phyloP scores from a whole-genome alignment of 495 filamentous ascomycete genomes.

The Penicillium canariense region DNA sequence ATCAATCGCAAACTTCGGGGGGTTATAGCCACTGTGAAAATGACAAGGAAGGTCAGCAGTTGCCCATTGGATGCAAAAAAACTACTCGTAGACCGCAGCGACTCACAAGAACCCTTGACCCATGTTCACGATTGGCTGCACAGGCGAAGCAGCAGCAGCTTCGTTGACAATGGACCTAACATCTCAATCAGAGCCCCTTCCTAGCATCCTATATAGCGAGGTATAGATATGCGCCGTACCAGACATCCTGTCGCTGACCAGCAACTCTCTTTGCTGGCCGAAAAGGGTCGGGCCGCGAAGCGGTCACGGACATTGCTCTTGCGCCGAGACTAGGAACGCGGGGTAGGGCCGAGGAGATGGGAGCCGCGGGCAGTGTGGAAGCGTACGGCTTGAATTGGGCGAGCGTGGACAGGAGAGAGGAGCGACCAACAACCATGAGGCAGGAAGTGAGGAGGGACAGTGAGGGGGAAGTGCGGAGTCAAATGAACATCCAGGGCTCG shows the following conservation, averaged over 20 bases:
- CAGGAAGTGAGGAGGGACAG: conserved; percentile 5
- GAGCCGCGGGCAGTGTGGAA: conserved; percentile 4
- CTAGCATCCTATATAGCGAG: not conserved
- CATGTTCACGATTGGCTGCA: conserved; percentile 92
- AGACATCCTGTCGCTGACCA: conserved; percentile 87
- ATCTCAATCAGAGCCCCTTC: not conserved
- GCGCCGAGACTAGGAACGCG: conserved; percentile 23
- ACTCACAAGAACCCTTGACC: conserved; percentile 88
- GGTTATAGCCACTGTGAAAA: conserved; percentile 79
- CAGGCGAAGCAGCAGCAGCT: conserved; percentile 76
- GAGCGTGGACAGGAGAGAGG: conserved; percentile 2
- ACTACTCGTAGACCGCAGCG: not conserved
- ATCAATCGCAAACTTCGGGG: conserved; percentile 84
- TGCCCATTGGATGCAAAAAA: not conserved
- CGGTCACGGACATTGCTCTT: conserved; percentile 45
- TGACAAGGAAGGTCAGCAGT: not conserved
- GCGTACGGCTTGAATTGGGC: conserved; percentile 4
- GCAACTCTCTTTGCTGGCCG: conserved; percentile 76
- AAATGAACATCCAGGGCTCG: not conserved
- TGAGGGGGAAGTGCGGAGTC: conserved; percentile 1
- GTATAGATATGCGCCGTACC: conserved; percentile 50
- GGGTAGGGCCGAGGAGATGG: conserved; percentile 17
- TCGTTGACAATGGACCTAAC: conserved; percentile 92
- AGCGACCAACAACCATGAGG: conserved; percentile 14
- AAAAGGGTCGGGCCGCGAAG: conserved; percentile 51